Conservation (phyloP, 257 asterid species). For the Nicotiana noctiflora region DNA sequence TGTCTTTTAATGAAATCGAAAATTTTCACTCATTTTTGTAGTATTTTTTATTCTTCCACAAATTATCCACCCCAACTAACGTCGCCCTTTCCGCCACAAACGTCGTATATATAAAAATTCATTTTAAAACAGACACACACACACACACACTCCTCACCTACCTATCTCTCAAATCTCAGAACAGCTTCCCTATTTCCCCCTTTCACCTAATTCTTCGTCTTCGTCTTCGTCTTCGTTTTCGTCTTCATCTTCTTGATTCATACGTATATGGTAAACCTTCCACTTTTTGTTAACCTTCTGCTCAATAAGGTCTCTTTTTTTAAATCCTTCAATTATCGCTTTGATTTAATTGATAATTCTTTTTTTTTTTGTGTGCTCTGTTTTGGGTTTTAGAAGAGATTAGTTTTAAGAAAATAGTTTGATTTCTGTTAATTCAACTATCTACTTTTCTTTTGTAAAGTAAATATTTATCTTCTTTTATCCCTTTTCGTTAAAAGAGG, state of each 20-base stretch:
- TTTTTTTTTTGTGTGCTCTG: background rate
- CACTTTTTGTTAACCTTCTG: background rate
- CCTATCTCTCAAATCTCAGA: background rate
- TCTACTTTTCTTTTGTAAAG: background rate
- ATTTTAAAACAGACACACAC: background rate
- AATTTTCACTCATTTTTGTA: background rate
- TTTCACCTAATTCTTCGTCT: background rate
- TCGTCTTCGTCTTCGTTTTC: background rate
- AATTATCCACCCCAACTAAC: conserved; percentile 5
- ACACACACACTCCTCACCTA: background rate
- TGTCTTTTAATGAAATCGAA: background rate
- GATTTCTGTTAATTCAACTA: background rate
- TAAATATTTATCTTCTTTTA: background rate
- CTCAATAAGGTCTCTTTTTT: background rate
- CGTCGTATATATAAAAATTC: background rate
- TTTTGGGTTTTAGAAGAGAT: background rate
- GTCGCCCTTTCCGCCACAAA: background rate
- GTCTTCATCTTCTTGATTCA: background rate
- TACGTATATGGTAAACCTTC: background rate
- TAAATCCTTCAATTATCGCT: background rate
- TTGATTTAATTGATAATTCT: background rate
- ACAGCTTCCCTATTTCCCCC: background rate
- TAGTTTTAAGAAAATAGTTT: background rate
- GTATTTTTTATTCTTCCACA: background rate
- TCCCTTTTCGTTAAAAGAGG: background rate